Evolutionary conservation across 129 eudicot species (phyloP).

Genomic region (Silybum marianum): DNA sequence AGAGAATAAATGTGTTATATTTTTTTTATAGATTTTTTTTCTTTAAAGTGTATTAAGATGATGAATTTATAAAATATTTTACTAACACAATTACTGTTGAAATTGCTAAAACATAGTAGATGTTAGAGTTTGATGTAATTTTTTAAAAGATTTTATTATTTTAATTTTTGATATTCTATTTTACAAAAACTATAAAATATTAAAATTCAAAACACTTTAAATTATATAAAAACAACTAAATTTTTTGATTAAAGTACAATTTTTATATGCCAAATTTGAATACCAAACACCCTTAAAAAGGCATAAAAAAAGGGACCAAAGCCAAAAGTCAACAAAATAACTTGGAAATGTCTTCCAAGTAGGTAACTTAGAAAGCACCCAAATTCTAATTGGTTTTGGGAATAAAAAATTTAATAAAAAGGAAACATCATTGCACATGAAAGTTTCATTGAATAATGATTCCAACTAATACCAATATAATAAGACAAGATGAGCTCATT

Average conservation of each 20-base stretch:
- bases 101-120: no score
- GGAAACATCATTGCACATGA: constrained; percentile 31
- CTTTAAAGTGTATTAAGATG: no score
- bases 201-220: constrained; percentile 7
- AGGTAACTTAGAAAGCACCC: constrained; percentile 27
- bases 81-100: no score
- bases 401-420: constrained; percentile 3
- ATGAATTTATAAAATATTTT: no score
- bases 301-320: constrained; percentile 9
- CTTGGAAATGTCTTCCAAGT: constrained; percentile 12
- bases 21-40: no score
- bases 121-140: no score
- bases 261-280: constrained; percentile 26
- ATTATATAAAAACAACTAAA: neutral
- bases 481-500: constrained; percentile 2
- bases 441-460: neutral
- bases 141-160: no score
- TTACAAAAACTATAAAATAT: no score
- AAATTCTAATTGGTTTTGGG: constrained; percentile 5
- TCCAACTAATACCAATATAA: constrained; percentile 24
- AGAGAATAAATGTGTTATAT: no score
- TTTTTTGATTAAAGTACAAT: neutral
- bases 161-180: no score
- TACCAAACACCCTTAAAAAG: constrained; percentile 22
- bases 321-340: constrained; percentile 31